These are phyloP conservation scores for Dothistroma septosporum DNA, from an alignment of 2,329 filamentous ascomycete species.

Conservation along the genomic window DNA sequence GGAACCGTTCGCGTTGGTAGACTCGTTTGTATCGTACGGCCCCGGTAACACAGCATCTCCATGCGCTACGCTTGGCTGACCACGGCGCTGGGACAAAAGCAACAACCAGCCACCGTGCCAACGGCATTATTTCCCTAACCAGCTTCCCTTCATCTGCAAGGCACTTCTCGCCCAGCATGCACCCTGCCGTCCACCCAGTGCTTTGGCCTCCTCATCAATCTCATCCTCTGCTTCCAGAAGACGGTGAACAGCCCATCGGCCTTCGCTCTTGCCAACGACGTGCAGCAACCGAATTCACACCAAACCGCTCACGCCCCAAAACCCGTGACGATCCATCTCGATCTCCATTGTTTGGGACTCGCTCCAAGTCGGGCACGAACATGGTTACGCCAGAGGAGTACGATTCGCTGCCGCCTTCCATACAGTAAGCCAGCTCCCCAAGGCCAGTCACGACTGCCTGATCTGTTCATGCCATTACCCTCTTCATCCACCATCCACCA, in stretches of 20 bases:
- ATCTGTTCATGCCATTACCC: not conserved
- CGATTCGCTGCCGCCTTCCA: conserved; percentile 40
- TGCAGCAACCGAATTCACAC: not conserved
- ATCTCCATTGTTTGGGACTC: conserved; percentile 1
- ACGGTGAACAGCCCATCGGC: not conserved
- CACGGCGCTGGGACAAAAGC: conserved; percentile 6
- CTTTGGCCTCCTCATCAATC: not conserved
- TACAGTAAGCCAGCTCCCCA: conserved; percentile 38
- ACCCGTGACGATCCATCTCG: not conserved
- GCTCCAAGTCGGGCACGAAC: conserved; percentile 12
- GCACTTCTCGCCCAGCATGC: conserved; percentile 7
- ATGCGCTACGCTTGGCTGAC: conserved; percentile 1
- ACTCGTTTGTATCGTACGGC: not conserved
- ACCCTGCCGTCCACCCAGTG: conserved; percentile 5
- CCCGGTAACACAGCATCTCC: not conserved
- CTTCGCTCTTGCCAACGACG: conserved; percentile 2
- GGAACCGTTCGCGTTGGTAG: not conserved
- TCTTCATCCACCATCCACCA: not conserved
- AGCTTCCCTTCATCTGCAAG: conserved; percentile 6
- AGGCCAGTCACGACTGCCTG: conserved; percentile 11
- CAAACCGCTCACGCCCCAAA: conserved; percentile 2
- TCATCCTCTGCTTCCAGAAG: conserved; percentile 1
- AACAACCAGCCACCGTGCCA: not conserved
- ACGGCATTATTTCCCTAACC: not conserved
- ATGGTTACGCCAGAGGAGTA: conserved; percentile 38